A percentile compares a stretch with the other conserved stretches of the same genome.
Conservation (phyloP, 495 filamentous ascomycete genomes). For the Xylaria sp. region DNA sequence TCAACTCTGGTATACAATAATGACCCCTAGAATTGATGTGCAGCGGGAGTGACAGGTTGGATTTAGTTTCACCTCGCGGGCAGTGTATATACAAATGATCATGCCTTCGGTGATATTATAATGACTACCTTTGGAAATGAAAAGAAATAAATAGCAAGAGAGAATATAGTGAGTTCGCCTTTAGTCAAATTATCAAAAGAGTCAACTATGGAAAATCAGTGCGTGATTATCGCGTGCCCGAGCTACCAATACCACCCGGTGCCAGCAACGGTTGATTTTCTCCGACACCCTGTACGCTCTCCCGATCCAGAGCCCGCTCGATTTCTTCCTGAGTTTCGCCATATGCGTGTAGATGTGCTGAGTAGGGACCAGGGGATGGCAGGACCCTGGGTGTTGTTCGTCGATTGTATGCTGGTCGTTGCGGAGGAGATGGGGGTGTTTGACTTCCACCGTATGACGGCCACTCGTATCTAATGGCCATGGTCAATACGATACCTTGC, state of each 20-base stretch:
- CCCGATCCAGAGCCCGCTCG: slow-evolving; percentile 48
- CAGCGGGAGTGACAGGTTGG: background rate
- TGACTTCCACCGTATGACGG: slow-evolving; percentile 26
- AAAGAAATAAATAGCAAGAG: background rate
- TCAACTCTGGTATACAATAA: background rate
- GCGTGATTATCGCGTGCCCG: slow-evolving; percentile 32
- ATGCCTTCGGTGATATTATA: background rate
- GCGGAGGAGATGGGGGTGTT: slow-evolving; percentile 30
- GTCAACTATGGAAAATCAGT: background rate
- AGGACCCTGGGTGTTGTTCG: slow-evolving; percentile 38
- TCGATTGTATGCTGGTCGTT: slow-evolving; percentile 38
- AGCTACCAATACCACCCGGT: slow-evolving; percentile 47
- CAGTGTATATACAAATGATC: slow-evolving; percentile 7
- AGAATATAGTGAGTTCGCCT: background rate
- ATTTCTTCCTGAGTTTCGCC: slow-evolving; percentile 50
- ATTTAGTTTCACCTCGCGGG: background rate
- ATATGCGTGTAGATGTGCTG: slow-evolving; percentile 48
- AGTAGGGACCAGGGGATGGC: slow-evolving; percentile 46
- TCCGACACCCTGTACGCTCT: slow-evolving; percentile 48
- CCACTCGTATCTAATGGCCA: slow-evolving; percentile 82
- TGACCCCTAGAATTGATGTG: background rate
- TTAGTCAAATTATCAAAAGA: slow-evolving; percentile 2
- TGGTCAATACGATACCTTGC: slow-evolving; percentile 80
- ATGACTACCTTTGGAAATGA: background rate
- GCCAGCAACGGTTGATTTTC: slow-evolving; percentile 53